phyloP scores from a whole-genome alignment of 176 grass and related monocot species.

The Pharus latifolius region DNA sequence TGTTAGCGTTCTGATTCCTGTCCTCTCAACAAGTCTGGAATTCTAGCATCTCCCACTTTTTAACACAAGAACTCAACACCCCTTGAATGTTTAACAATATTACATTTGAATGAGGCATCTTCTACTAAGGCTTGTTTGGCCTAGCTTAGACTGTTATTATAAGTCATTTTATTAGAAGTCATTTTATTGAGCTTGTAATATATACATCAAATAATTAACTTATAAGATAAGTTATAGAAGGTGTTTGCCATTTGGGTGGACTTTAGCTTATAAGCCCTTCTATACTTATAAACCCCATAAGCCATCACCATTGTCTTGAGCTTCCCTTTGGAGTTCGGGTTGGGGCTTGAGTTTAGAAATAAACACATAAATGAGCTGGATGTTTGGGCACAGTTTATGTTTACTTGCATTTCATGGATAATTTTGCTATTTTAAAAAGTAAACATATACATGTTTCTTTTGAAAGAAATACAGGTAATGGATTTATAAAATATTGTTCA shows the following conservation, averaged over 20 bases:
- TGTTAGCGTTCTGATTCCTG: not conserved
- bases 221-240: not conserved
- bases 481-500: constrained; percentile 7
- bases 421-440: not conserved
- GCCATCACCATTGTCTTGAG: not conserved
- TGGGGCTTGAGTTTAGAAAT: not conserved
- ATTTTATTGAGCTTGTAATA: not conserved
- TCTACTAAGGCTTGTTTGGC: not conserved
- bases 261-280: not conserved
- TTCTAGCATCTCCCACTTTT: not conserved
- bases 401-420: not conserved
- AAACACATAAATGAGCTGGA: not conserved
- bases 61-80: not conserved
- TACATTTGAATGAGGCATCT: not conserved
- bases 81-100: not conserved
- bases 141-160: not conserved
- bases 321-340: not conserved
- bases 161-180: not conserved
- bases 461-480: not conserved
- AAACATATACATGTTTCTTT: not conserved
- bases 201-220: not conserved
- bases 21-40: not conserved
- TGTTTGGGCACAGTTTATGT: constrained; percentile 11
- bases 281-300: not conserved
- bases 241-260: not conserved